These are phyloP conservation scores for Phytophthora foliorum DNA, from an alignment of 352 stramenopile genomes.

Conservation along the genomic window DNA sequence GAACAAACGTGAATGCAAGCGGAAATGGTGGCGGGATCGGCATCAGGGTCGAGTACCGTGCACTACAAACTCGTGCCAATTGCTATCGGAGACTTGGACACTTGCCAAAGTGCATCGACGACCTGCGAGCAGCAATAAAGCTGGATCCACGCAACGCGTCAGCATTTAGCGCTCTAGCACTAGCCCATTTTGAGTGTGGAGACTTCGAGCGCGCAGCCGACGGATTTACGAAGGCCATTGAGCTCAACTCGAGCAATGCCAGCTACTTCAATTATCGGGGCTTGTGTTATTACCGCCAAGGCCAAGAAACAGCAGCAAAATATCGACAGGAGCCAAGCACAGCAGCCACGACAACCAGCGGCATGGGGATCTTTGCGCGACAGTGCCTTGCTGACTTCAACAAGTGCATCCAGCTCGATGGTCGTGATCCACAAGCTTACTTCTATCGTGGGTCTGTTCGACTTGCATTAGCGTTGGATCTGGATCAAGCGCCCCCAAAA, in stretches of 20 bases:
- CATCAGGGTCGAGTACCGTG: constrained; percentile 72
- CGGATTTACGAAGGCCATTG: constrained; percentile 68
- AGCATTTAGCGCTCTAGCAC: constrained; percentile 66
- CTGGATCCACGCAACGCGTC: constrained; percentile 74
- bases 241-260: constrained; percentile 66
- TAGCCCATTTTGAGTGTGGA: constrained; percentile 67
- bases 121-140: constrained; percentile 76
- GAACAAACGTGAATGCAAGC: not conserved
- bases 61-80: constrained; percentile 71
- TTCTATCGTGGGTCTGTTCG: constrained; percentile 81
- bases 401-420: constrained; percentile 75
- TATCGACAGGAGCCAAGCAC: constrained; percentile 16
- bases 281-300: constrained; percentile 78
- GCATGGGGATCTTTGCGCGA: constrained; percentile 46
- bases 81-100: constrained; percentile 72
- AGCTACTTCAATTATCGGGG: constrained; percentile 76
- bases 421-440: constrained; percentile 77
- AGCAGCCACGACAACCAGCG: constrained; percentile 19
- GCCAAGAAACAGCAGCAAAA: constrained; percentile 30
- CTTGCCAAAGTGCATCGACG: constrained; percentile 74
- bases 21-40: constrained; percentile 42
- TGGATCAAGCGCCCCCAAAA: constrained; percentile 35
- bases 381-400: constrained; percentile 78
- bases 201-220: constrained; percentile 71
- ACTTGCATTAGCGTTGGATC: constrained; percentile 66